Conservation (phyloP, 2,329 filamentous ascomycete genomes). For the Shiraia sp. region DNA sequence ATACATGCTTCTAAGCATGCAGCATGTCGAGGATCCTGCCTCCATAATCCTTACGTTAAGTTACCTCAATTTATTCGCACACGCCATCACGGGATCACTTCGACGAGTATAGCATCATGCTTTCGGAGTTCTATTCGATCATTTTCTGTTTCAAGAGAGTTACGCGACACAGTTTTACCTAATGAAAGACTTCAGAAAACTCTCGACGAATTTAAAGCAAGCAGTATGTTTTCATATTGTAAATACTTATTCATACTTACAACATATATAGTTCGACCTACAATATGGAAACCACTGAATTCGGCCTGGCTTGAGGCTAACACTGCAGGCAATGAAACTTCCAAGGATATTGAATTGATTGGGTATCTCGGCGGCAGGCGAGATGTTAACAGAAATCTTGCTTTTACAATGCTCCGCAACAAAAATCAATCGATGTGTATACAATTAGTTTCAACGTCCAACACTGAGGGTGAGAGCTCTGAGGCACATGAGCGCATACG, state of each 20-base stretch:
- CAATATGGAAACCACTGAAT: conserved; percentile 26
- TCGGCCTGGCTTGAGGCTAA: conserved; percentile 40
- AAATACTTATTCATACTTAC: conserved; percentile 7
- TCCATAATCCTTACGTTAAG: conserved; percentile 38
- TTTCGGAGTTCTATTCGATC: conserved; percentile 12
- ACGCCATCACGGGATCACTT: conserved; percentile 35
- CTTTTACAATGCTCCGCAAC: conserved; percentile 66
- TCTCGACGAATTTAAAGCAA: conserved; percentile 37
- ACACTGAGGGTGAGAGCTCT: conserved; percentile 24
- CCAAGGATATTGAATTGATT: conserved; percentile 16
- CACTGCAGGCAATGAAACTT: conserved; percentile 2
- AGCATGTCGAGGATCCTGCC: conserved; percentile 12
- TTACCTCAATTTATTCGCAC: conserved; percentile 38
- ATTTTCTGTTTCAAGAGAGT: conserved; percentile 13
- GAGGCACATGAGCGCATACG: conserved; percentile 47
- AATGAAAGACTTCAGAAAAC: conserved; percentile 25
- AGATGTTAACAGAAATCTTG: conserved; percentile 69
- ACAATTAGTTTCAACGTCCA: conserved; percentile 55
- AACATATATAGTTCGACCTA: conserved; percentile 12
- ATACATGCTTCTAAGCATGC: conserved; percentile 20
- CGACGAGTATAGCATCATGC: conserved; percentile 11
- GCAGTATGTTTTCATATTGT: conserved; percentile 23
- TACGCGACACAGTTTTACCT: conserved; percentile 5
- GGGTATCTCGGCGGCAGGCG: conserved; percentile 74
- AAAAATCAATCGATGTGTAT: conserved; percentile 50